Evolutionary conservation across 169 alveolate genomes (phyloP).

Genomic region (Besnoitia besnoiti): DNA sequence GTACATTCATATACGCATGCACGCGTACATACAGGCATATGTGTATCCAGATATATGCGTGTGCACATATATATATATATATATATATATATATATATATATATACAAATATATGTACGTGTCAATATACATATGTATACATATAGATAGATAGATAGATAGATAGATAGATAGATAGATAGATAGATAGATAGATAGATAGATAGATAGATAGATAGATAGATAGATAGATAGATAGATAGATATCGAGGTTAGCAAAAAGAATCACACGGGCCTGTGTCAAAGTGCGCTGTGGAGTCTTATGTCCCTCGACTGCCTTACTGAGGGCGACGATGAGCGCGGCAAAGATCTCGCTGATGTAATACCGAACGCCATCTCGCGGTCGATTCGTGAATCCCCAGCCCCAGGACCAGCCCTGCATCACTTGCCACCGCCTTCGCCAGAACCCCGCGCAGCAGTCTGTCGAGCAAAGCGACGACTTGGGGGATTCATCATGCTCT

Average conservation of each 20-base stretch:
- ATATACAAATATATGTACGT: too few species aligned
- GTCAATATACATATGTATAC: too few species aligned
- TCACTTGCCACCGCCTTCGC: neutral
- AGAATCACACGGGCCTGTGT: neutral
- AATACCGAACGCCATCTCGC: neutral
- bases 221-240: neutral
- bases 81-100: too few species aligned
- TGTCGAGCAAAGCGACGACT: neutral
- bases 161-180: neutral
- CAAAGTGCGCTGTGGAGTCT: too few species aligned
- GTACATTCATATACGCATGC: too few species aligned
- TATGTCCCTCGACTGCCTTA: too few species aligned
- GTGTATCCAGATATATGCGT: too few species aligned
- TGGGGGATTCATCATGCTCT: neutral
- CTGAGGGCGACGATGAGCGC: slow-evolving; percentile 13
- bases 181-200: neutral
- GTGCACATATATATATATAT: too few species aligned
- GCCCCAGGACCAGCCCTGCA: neutral
- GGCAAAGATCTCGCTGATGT: slow-evolving; percentile 5
- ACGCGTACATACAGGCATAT: too few species aligned
- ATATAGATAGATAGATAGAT: neutral
- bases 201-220: neutral
- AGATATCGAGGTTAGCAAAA: neutral
- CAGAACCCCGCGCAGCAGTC: neutral
- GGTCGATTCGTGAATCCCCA: neutral